Evolutionary conservation across 306 rosid genomes (phyloP), one percentile per base, ranked within the genome.

Genomic region (Chamaecrista fasciculata): DNA sequence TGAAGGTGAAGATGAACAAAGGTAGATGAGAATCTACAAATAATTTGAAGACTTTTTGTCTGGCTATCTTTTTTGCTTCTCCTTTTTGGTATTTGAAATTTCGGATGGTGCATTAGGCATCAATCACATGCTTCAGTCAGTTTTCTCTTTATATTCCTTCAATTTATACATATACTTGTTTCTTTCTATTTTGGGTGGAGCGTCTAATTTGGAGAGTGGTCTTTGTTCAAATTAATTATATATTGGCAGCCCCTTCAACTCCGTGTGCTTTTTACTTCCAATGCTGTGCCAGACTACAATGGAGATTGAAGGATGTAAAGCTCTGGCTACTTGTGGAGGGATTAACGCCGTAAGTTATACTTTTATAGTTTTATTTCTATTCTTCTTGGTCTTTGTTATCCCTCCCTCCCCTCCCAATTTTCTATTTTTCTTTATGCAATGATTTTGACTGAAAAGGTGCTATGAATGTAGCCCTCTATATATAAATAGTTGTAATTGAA

Each of bases 201-300:
- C 11, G 66, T 50, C 39, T 46, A 48, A 46, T 48, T 31, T 77
- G 33, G 47, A 46, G 49, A 46, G 34, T 70, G 73, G 70, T 47
- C 25, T 58, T 68, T 69, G 67, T 72, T 66, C 53, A 57, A 67
- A 73, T 21, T 70, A 14, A 62, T 69, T 78, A n/a, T 70, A 55
- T 49, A 25, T 75, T 47, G 60, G 60, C 91, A 94, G 98, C 74
- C 96, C 98, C 42, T 94, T 94, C 87, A 71, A 77, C 67, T 77
- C 90, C 1, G 71, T 85, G 55, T 86, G 96, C 81, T 94, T 90
- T 81, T 83, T 94, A 86, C 91, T 94, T 71, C 98, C 98, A 40
- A 31, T 86, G 85, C 77, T 94, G 79, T 90, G 90, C 79, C 97
- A 90, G 79, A 69, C 74, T 82, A 86, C 97, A 36, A 86, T 90